Evolutionary conservation across 78 protist species (phyloP), one percentile per base, ranked within the genome.

Genomic region (Dictyostelium firmibasis): DNA sequence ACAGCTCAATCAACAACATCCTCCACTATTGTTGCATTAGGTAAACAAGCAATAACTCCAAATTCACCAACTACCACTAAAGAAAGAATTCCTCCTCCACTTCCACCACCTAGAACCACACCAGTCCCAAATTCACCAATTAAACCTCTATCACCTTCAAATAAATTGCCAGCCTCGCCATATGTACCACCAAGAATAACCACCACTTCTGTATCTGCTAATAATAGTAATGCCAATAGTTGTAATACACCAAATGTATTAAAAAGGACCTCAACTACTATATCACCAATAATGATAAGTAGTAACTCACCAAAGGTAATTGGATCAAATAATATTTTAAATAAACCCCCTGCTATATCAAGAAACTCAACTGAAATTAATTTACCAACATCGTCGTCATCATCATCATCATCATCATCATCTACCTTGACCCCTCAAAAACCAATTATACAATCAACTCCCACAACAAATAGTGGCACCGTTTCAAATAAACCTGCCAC

Each of bases 51-150:
- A 60, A 7, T 47, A 13, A 11, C 76, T 0, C 35, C 76, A 67
- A 38, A 75, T 10, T 16, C 16, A n/a, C 14, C 60, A 0, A 4
- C 11, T 4, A 8, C 18, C 75, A 53, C 69, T 47, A 53, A 67
- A 87, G 78, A 47, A 25, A 50, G 85, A 75, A 23, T 2, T 14
- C 93, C 93, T 44, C 82, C 86, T 2, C 93, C 93, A n/a, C 44
- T 62, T 11, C 86, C 93, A 57, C 93, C 93, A 5, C 29, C 29
- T 3, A 18, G 77, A 29, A 50, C 72, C 4, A 27, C 82, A 4
- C 7, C 84, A 25, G 25, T 33, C 18, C 5, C 43, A 31, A 33
- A n/a, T 11, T 3, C 60, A 14, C 35, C 92, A 50, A 23, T 3
- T 33, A 62, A n/a, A n/a, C 67, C 29, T 41, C 13, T 23, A 84